Conservation (phyloP, 495 filamentous ascomycete genomes). For the Aspergillus diversus region DNA sequence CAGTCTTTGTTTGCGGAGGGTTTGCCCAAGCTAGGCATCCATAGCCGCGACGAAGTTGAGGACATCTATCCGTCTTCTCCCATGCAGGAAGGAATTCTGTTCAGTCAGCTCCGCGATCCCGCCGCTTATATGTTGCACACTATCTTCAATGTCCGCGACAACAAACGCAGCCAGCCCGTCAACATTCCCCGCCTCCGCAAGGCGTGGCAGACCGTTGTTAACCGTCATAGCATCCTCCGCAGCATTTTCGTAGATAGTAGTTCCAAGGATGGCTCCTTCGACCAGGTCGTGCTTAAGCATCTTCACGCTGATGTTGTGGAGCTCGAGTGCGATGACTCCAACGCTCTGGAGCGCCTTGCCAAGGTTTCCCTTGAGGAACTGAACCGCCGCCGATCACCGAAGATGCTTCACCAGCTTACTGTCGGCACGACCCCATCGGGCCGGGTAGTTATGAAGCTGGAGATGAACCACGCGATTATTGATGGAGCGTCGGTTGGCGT, state of each 20-base stretch:
- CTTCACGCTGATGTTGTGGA: slow-evolving; percentile 39
- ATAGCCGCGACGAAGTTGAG: slow-evolving; percentile 49
- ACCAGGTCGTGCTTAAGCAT: slow-evolving; percentile 56
- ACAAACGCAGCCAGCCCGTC: slow-evolving; percentile 31
- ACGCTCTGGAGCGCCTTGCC: slow-evolving; percentile 26
- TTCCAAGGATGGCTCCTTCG: slow-evolving; percentile 53
- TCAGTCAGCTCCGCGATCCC: slow-evolving; percentile 61
- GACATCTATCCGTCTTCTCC: slow-evolving; percentile 67
- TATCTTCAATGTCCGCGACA: slow-evolving; percentile 44
- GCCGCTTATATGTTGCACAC: slow-evolving; percentile 50
- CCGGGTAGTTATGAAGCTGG: slow-evolving; percentile 51
- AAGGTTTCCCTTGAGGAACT: not conserved
- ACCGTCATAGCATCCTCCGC: slow-evolving; percentile 56
- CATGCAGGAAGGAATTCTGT: slow-evolving; percentile 67
- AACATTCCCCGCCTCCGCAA: slow-evolving; percentile 43
- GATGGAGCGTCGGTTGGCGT: slow-evolving; percentile 49
- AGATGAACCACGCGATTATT: slow-evolving; percentile 61
- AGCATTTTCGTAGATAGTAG: slow-evolving; percentile 60
- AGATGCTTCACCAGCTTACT: slow-evolving; percentile 53
- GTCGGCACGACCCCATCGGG: slow-evolving; percentile 45
- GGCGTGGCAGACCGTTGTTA: slow-evolving; percentile 59
- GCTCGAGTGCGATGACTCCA: slow-evolving; percentile 44
- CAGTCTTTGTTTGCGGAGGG: slow-evolving; percentile 43
- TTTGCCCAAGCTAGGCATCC: slow-evolving; percentile 53
- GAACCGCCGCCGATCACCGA: slow-evolving; percentile 21